Percentiles rank a stretch among this genome's conserved stretches.
phyloP scores from a whole-genome alignment of 805 yeast genomes.

The Kuraishia piskuri region DNA sequence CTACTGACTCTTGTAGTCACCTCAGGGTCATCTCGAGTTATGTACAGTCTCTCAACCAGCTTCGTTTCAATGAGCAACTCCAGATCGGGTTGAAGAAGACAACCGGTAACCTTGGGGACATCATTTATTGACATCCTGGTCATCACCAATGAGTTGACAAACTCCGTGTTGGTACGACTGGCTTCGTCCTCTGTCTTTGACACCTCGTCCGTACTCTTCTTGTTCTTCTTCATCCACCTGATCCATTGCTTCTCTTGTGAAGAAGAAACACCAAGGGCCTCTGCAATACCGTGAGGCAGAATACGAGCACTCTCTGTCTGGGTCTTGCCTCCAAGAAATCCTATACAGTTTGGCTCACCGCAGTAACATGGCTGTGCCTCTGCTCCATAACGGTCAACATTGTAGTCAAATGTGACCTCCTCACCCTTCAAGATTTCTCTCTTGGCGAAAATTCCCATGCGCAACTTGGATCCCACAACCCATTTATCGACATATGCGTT shows the following conservation, averaged over 20 bases:
- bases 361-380: slow-evolving; percentile 91
- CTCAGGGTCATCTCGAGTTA: slow-evolving; percentile 38
- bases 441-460: slow-evolving; percentile 93
- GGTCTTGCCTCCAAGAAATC: slow-evolving; percentile 93
- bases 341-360: slow-evolving; percentile 87
- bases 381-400: slow-evolving; percentile 95
- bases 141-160: slow-evolving; percentile 51
- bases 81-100: slow-evolving; percentile 62
- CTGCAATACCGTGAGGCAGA: slow-evolving; percentile 75
- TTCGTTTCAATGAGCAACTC: slow-evolving; percentile 56
- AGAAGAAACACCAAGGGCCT: slow-evolving; percentile 72
- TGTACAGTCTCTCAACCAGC: slow-evolving; percentile 57
- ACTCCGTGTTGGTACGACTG: slow-evolving; percentile 52
- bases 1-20: slow-evolving; percentile 56
- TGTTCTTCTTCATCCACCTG: slow-evolving; percentile 40
- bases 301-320: slow-evolving; percentile 87
- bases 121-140: slow-evolving; percentile 44
- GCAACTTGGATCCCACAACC: slow-evolving; percentile 84
- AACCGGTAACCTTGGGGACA: slow-evolving; percentile 73
- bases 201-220: background rate
- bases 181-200: slow-evolving; percentile 26
- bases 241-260: slow-evolving; percentile 68
- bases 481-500: slow-evolving; percentile 94
- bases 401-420: slow-evolving; percentile 87
- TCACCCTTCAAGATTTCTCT: slow-evolving; percentile 67